Conservation (phyloP, 257 asterid species). For the Ilex asprella region DNA sequence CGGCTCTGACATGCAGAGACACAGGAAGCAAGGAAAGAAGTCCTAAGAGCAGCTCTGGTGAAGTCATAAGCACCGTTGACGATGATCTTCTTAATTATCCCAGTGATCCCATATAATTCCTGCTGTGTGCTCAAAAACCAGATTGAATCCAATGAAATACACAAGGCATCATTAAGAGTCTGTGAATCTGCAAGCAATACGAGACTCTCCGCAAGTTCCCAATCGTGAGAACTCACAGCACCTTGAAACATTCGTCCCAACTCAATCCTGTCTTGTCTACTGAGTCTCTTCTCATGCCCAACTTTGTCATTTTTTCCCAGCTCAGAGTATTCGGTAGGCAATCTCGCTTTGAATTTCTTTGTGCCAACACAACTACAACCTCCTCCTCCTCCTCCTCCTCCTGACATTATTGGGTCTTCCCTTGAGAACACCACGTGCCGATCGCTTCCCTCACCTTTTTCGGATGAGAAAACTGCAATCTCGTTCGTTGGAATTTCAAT, state of each 20-base stretch:
- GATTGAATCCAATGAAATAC: conserved; percentile 86
- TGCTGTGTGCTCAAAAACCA: conserved; percentile 84
- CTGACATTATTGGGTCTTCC: conserved; percentile 46
- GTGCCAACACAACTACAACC: conserved; percentile 59
- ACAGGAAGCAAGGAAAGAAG: conserved; percentile 96
- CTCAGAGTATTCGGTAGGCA: conserved; percentile 52
- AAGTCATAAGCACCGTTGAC: conserved; percentile 86
- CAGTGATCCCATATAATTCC: conserved; percentile 72
- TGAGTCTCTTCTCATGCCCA: conserved; percentile 52
- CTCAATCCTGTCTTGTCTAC: conserved; percentile 86
- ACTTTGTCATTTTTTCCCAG: conserved; percentile 50
- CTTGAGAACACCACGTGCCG: conserved; percentile 61
- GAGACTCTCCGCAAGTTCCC: conserved; percentile 93
- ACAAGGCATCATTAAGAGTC: conserved; percentile 83
- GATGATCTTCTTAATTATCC: conserved; percentile 72
- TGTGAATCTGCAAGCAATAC: conserved; percentile 85
- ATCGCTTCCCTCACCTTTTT: conserved; percentile 49
- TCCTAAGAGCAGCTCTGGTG: conserved; percentile 92
- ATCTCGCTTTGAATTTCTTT: conserved; percentile 69
- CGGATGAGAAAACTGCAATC: conserved; percentile 27
- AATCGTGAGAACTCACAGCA: conserved; percentile 84
- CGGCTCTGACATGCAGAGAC: conserved; percentile 98
- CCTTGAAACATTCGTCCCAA: conserved; percentile 87
- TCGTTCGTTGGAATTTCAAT: conserved; percentile 20
- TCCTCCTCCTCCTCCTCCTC: conserved; percentile 31